Conservation (phyloP, 1,284 basidiomycete genomes). For the Cutaneotrichosporon curvatum region DNA sequence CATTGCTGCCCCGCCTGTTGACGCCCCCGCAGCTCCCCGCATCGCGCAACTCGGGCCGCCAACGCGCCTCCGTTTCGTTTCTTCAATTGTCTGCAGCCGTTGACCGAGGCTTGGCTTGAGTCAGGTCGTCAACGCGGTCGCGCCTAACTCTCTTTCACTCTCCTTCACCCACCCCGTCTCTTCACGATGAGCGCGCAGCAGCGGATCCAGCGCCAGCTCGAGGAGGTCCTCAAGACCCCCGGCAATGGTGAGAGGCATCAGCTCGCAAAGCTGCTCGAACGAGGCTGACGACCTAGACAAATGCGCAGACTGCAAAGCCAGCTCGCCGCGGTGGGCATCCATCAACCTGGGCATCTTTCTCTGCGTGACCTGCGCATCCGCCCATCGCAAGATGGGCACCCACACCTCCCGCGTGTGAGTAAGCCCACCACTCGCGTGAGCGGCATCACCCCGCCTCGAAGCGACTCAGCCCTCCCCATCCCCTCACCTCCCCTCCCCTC, state of each 20-base stretch:
- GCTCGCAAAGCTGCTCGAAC: not conserved
- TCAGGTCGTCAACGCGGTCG: no score
- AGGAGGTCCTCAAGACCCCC: conserved; percentile 37
- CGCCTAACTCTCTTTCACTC: no score
- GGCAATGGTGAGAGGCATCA: conserved; percentile 37
- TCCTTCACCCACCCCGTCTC: no score
- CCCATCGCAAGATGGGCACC: conserved; percentile 45
- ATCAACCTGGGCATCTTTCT: conserved; percentile 43
- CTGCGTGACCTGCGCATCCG: conserved; percentile 37
- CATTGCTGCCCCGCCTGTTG: no score
- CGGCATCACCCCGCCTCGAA: no score
- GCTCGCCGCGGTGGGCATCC: conserved; percentile 42
- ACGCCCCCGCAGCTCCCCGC: no score
- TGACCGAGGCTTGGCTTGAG: no score
- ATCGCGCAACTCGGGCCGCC: no score
- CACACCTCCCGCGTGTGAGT: conserved; percentile 44
- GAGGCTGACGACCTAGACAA: conserved; percentile 19
- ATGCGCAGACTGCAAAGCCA: conserved; percentile 43
- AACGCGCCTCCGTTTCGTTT: no score
- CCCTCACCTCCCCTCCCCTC: no score
- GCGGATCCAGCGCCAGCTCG: conserved; percentile 40
- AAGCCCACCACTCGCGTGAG: not conserved
- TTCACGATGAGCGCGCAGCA: conserved; percentile 26
- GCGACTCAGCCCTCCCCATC: no score
- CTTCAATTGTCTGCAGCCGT: no score